Percentiles rank a stretch among this genome's conserved stretches.
Conservation (phyloP, 495 filamentous ascomycete species). For the Tuber borchii region DNA sequence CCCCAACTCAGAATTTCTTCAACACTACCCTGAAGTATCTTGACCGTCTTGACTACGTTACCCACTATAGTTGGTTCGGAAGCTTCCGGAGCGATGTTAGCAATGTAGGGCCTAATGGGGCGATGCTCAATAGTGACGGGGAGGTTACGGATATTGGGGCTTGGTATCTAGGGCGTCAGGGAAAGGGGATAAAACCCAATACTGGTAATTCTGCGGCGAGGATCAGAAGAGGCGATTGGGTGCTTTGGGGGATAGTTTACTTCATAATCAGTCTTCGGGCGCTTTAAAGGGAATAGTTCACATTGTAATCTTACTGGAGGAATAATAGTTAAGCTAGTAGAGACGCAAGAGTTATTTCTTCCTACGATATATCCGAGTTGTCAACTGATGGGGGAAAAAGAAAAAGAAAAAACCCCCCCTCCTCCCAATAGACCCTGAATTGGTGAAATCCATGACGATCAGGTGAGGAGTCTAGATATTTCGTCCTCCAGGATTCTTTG, state of each 20-base stretch:
- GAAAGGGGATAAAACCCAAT: slow-evolving; percentile 43
- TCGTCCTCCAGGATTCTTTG: background rate
- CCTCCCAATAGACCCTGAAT: background rate
- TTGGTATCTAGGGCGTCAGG: slow-evolving; percentile 60
- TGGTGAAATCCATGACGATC: background rate
- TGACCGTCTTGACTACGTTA: slow-evolving; percentile 56
- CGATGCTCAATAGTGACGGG: slow-evolving; percentile 58
- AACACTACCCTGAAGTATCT: slow-evolving; percentile 58
- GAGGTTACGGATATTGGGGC: slow-evolving; percentile 64
- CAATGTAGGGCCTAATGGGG: slow-evolving; percentile 63
- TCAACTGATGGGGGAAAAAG: background rate
- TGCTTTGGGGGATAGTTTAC: background rate
- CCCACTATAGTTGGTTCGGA: slow-evolving; percentile 67
- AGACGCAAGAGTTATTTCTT: background rate
- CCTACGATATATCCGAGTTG: background rate
- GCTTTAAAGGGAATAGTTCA: background rate
- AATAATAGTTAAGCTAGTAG: background rate
- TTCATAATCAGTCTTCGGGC: background rate
- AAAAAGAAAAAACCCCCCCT: too few relatives aligned
- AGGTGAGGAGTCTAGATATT: background rate
- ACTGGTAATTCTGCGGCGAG: background rate
- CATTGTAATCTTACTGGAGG: background rate
- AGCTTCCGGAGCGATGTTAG: slow-evolving; percentile 59
- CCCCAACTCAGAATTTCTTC: slow-evolving; percentile 56
- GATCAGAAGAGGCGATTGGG: background rate